A percentile compares a stretch with the other conserved stretches of the same genome.
Conservation (phyloP, 306 rosid species). For the Biancaea sappan region DNA sequence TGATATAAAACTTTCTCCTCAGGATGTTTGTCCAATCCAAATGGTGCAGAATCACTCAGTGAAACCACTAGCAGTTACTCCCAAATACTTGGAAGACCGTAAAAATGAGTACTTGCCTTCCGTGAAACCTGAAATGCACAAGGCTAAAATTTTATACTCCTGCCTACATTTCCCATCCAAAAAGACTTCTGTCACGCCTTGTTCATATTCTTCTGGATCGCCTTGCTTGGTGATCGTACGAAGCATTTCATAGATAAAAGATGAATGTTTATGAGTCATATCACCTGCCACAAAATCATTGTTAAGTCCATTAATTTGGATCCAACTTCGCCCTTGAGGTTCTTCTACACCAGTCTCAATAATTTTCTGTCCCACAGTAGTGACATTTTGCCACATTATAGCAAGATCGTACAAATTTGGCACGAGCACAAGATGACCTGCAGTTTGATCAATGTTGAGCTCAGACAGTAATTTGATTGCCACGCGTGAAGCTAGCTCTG, state of each 20-base stretch:
- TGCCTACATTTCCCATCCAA: slow-evolving; percentile 20
- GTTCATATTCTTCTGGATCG: slow-evolving; percentile 37
- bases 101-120: slow-evolving; percentile 23
- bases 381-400: slow-evolving; percentile 68
- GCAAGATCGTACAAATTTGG: slow-evolving; percentile 65
- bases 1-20: slow-evolving; percentile 2
- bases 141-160: slow-evolving; percentile 5
- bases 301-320: slow-evolving; percentile 57
- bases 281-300: slow-evolving; percentile 68
- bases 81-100: slow-evolving; percentile 6
- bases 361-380: slow-evolving; percentile 60
- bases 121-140: slow-evolving; percentile 8
- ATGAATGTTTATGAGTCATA: slow-evolving; percentile 53
- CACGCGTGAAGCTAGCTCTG: slow-evolving; percentile 54
- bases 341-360: slow-evolving; percentile 64
- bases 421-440: slow-evolving; percentile 71
- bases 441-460: slow-evolving; percentile 53
- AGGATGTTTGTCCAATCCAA: slow-evolving; percentile 15
- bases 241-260: slow-evolving; percentile 52
- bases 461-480: slow-evolving; percentile 48
- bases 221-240: slow-evolving; percentile 50
- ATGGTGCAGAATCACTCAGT: not conserved
- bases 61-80: slow-evolving; percentile 10
- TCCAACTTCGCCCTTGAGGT: slow-evolving; percentile 73
- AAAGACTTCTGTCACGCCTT: slow-evolving; percentile 31